Percentiles rank a stretch among this genome's conserved stretches.
Conservation (phyloP, 352 stramenopile species). For the Phytophthora pseudosyringae region DNA sequence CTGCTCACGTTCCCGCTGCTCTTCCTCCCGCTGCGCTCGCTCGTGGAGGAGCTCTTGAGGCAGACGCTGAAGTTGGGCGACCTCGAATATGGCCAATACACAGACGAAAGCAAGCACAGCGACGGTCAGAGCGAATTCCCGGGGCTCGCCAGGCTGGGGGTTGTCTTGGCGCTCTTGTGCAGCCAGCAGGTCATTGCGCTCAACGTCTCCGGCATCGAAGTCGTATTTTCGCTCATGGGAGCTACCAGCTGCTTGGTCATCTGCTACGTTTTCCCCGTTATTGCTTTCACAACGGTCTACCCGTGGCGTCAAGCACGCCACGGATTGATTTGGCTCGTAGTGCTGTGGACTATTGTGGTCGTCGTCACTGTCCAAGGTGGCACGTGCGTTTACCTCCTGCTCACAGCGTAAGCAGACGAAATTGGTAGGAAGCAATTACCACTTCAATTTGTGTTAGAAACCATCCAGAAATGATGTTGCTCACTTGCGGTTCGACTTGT, state of each 20-base stretch:
- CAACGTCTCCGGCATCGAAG: slow-evolving; percentile 53
- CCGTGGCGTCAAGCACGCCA: slow-evolving; percentile 43
- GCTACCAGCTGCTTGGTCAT: slow-evolving; percentile 53
- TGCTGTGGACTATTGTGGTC: slow-evolving; percentile 27
- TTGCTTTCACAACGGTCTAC: slow-evolving; percentile 54
- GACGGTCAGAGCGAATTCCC: background rate
- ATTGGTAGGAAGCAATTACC: background rate
- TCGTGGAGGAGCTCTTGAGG: slow-evolving; percentile 41
- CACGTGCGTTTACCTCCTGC: slow-evolving; percentile 32
- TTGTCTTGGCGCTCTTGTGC: slow-evolving; percentile 32
- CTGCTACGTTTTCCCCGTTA: slow-evolving; percentile 56
- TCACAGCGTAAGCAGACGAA: slow-evolving; percentile 16
- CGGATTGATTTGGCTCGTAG: slow-evolving; percentile 26
- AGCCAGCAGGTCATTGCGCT: slow-evolving; percentile 42
- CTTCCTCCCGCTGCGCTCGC: slow-evolving; percentile 52
- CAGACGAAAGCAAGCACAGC: slow-evolving; percentile 10
- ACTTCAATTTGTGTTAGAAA: background rate
- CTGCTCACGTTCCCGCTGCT: slow-evolving; percentile 58
- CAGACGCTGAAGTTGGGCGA: slow-evolving; percentile 12
- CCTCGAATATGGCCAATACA: slow-evolving; percentile 11
- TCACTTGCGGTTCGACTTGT: too few relatives aligned
- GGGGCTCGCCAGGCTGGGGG: slow-evolving; percentile 7
- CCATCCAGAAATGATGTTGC: too few relatives aligned
- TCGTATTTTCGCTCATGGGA: slow-evolving; percentile 63
- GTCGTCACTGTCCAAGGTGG: slow-evolving; percentile 31